phyloP scores from a whole-genome alignment of 1,284 basidiomycete genomes.

The Apiotrichum akiyoshidainum region DNA sequence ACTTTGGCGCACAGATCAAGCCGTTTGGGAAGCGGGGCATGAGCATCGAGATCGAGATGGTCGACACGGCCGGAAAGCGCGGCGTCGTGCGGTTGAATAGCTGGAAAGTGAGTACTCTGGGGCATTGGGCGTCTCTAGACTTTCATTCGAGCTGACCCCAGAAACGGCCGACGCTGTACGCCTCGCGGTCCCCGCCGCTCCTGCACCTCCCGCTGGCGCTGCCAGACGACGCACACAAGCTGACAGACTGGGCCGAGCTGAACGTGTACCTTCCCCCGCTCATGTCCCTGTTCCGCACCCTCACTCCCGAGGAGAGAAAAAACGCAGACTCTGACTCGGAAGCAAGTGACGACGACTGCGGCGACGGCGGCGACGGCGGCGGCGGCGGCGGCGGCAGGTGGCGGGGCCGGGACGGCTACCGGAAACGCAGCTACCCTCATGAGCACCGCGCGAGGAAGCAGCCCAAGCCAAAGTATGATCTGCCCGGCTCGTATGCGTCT shows the following conservation, averaged over 20 bases:
- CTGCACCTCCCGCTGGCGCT: conserved; percentile 71
- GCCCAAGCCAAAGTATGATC: neutral
- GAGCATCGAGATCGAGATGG: conserved; percentile 71
- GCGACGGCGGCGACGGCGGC: conserved; percentile 2
- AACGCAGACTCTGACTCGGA: neutral
- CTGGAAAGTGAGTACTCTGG: conserved; percentile 66
- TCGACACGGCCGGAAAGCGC: conserved; percentile 60
- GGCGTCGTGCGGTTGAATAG: conserved; percentile 70
- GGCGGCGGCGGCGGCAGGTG: conserved; percentile 9
- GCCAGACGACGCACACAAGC: conserved; percentile 57
- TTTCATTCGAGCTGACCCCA: conserved; percentile 47
- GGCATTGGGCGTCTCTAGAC: too few species aligned
- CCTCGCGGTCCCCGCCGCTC: conserved; percentile 54
- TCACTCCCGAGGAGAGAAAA: neutral
- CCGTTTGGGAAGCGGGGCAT: conserved; percentile 62
- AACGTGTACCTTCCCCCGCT: conserved; percentile 61
- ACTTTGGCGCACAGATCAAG: conserved; percentile 71
- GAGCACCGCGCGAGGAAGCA: neutral
- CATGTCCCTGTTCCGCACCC: conserved; percentile 58
- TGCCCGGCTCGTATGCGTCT: conserved; percentile 64
- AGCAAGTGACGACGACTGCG: conserved; percentile 1
- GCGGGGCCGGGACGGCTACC: conserved; percentile 10
- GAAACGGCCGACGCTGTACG: conserved; percentile 60
- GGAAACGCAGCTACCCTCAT: neutral
- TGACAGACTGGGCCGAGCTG: conserved; percentile 72